phyloP scores from a whole-genome alignment of 331 rosid species.

The Ulmus americana region DNA sequence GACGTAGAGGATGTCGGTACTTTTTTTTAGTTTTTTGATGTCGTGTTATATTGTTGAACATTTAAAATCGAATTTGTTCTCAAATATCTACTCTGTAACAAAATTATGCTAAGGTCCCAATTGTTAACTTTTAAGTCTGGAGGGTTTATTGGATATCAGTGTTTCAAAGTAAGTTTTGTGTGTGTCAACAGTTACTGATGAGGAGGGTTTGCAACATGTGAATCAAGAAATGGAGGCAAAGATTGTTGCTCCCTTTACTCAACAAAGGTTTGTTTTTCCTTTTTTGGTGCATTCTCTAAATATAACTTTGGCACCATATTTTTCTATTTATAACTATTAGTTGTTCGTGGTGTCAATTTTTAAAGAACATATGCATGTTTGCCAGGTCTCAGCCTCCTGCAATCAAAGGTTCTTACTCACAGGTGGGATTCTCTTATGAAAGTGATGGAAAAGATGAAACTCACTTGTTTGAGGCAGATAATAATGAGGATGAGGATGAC shows the following conservation, averaged over 20 bases:
- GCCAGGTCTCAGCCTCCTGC: conserved; percentile 80
- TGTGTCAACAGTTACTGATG: conserved; percentile 72
- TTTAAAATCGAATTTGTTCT: conserved; percentile 22
- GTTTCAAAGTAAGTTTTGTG: conserved; percentile 38
- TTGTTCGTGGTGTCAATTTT: neutral
- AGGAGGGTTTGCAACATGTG: conserved; percentile 88
- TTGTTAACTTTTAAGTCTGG: conserved; percentile 16
- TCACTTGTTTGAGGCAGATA: conserved; percentile 63
- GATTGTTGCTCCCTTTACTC: conserved; percentile 56
- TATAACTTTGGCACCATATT: neutral
- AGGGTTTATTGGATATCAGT: conserved; percentile 20
- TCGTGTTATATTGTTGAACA: conserved; percentile 36
- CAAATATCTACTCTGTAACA: conserved; percentile 10
- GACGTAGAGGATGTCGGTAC: conserved; percentile 99
- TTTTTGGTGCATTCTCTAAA: neutral
- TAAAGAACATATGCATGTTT: conserved; percentile 6
- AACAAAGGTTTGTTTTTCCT: conserved; percentile 48
- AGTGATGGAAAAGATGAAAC: conserved; percentile 83
- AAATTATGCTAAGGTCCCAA: conserved; percentile 15
- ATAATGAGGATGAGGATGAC: conserved; percentile 73
- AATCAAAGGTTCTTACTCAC: conserved; percentile 80
- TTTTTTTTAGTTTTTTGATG: conserved; percentile 47
- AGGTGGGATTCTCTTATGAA: conserved; percentile 88
- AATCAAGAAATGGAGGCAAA: conserved; percentile 90
- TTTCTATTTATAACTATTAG: conserved; percentile 1